Base-by-base conservation (phyloP, 768 basidiomycete genomes). In the Chalciporus piperatus region DNA sequence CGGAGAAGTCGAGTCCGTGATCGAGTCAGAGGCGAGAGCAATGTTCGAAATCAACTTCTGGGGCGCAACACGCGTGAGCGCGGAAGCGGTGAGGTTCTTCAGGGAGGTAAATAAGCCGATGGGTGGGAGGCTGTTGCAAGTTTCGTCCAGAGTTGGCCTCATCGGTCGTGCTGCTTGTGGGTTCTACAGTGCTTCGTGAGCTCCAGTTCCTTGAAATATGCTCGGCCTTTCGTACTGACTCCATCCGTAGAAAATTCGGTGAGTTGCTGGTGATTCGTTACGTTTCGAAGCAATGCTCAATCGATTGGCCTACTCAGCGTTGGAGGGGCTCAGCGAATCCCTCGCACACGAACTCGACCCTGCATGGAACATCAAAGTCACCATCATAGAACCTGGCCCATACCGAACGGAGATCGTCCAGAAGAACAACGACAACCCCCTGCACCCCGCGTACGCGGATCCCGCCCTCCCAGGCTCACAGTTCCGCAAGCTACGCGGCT, bases 21-120 rank as follows among this genome's bases (percentile, higher is more conserved):
- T 60, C 14, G 70, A 70, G 7, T 54, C 58, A 3, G 58, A 61
- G 0, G 72, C 72, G 5, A 64, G 71, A 9, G 51, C 47, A 12
- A n/a, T 69, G 54, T 72, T 76, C 38, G 73, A 74, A 4, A 64
- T 68, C 47, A 63, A 62, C 43, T 72, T 74, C 46, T 72, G 69
- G 70, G 70, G 72, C n/a, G 62, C 64, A 23, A 53, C 53, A 20
- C 56, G 63, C 37, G 67, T 75, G 22, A 62, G 51, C n/a, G 55
- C 43, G 35, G 62, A 72, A 39, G 65, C 71, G 0, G 54, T 72
- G 19, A 53, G 55, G 20, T 63, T 67, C 47, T 73, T 77, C 58
- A 66, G 74, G 10, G 69, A 74, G 41, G 63, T 67, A 27, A 74
- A 74, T 47, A 61, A 59, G 14, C 74, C 76, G 0, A 49, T 54